phyloP scores from a whole-genome alignment of 192 early-diverging fungal species.

The Gonapodya sp. region DNA sequence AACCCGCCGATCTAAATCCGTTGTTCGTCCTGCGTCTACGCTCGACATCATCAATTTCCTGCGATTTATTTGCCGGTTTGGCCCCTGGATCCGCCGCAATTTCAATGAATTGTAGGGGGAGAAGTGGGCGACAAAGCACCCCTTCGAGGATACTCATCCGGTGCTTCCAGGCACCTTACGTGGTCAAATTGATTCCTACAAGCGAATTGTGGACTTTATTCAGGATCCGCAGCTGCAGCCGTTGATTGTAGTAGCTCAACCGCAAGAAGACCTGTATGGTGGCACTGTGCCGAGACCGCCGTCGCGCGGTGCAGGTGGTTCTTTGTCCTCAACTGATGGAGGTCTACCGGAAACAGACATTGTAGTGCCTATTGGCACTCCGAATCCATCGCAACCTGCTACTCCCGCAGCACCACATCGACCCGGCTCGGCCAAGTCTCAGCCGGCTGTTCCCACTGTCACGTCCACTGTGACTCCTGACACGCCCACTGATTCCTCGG shows the following conservation, averaged over 20 bases:
- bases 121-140: conserved; percentile 48
- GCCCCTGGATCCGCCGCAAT: too few species aligned
- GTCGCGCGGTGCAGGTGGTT: not conserved
- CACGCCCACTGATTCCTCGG: not conserved
- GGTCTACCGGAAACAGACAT: conserved; percentile 7
- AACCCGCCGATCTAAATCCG: too few species aligned
- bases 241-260: conserved; percentile 20
- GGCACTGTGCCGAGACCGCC: conserved; percentile 14
- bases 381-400: not conserved
- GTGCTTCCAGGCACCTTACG: not conserved
- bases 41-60: too few species aligned
- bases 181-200: conserved; percentile 24
- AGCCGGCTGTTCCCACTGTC: not conserved
- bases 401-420: not conserved
- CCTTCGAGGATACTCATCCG: conserved; percentile 45
- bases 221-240: conserved; percentile 25
- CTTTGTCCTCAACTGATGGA: conserved; percentile 12
- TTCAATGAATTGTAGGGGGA: conserved; percentile 39
- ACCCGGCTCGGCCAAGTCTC: not conserved
- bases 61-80: too few species aligned
- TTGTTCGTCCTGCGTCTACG: too few species aligned
- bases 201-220: conserved; percentile 28
- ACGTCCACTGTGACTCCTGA: not conserved
- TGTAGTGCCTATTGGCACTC: conserved; percentile 7
- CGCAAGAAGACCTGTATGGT: conserved; percentile 26